phyloP scores from a whole-genome alignment of 345 rosid genomes.

The Clarkia xantiana region DNA sequence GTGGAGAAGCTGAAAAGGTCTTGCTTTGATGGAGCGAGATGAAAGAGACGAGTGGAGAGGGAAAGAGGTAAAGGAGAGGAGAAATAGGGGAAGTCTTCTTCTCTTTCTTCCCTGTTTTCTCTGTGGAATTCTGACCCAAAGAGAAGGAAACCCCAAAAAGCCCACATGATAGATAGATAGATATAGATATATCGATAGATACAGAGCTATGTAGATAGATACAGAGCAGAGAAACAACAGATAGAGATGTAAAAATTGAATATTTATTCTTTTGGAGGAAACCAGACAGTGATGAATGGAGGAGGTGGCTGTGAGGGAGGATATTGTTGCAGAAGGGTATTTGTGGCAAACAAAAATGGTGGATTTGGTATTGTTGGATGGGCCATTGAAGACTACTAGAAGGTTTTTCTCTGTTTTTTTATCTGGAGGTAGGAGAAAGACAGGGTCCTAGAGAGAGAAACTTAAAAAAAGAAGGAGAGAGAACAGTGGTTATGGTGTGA shows the following conservation, averaged over 20 bases:
- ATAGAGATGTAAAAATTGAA: constrained; percentile 2
- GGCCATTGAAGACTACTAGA: no score
- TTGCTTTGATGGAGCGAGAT: not conserved
- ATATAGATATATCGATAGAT: no score
- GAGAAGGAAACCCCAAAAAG: constrained; percentile 7
- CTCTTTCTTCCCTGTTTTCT: constrained; percentile 12
- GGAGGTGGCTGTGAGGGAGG: not conserved
- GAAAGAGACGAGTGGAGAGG: constrained; percentile 1
- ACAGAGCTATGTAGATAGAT: constrained; percentile 1
- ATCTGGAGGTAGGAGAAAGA: constrained; percentile 11
- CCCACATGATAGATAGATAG: constrained; percentile 4
- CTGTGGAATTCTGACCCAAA: constrained; percentile 14
- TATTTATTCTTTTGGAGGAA: constrained; percentile 7
- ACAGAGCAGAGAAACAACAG: not conserved
- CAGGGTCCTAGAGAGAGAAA: constrained; percentile 5
- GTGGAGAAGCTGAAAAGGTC: constrained; percentile 2
- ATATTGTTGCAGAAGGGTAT: constrained; percentile 11
- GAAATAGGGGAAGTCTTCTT: constrained; percentile 1
- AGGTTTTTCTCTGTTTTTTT: not conserved
- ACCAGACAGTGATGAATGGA: constrained; percentile 1
- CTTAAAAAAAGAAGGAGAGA: not conserved
- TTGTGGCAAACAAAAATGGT: constrained; percentile 4
- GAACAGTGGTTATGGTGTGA: no score
- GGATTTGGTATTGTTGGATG: no score
- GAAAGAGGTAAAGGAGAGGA: constrained; percentile 4